Conservation (phyloP, 768 basidiomycete genomes). For the Podaxis mareebaensis region DNA sequence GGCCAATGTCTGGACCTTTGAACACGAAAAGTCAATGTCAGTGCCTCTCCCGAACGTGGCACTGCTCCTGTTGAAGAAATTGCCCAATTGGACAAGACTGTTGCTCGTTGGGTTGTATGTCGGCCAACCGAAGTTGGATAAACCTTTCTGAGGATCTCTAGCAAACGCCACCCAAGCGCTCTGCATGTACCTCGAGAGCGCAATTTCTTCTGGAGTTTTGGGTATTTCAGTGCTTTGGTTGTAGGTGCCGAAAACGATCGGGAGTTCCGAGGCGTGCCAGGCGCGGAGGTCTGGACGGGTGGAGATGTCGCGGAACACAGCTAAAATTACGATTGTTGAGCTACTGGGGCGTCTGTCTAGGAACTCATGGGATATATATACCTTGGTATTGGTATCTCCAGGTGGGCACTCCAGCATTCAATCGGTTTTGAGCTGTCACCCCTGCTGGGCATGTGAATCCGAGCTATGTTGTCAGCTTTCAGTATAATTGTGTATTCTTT, state of each 20-base stretch:
- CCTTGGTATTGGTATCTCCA: constrained; percentile 32
- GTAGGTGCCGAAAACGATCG: constrained; percentile 39
- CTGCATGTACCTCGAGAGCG: constrained; percentile 36
- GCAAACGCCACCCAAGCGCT: constrained; percentile 44
- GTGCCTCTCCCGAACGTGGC: constrained; percentile 13
- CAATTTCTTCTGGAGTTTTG: constrained; percentile 26
- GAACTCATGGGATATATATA: not conserved
- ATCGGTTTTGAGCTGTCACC: constrained; percentile 27
- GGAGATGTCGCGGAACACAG: constrained; percentile 36
- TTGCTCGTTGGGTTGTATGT: constrained; percentile 20
- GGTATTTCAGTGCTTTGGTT: constrained; percentile 25
- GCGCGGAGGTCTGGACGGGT: constrained; percentile 33
- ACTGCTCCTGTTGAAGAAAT: constrained; percentile 21
- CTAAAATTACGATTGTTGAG: constrained; percentile 17
- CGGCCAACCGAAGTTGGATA: constrained; percentile 26
- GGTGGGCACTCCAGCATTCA: constrained; percentile 28
- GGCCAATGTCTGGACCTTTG: constrained; percentile 2
- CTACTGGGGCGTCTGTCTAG: not conserved
- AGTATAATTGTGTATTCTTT: not conserved
- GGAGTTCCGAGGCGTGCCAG: constrained; percentile 39
- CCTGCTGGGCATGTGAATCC: constrained; percentile 33
- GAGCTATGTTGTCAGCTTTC: constrained; percentile 16
- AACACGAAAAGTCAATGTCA: constrained; percentile 9
- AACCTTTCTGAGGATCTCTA: constrained; percentile 34
- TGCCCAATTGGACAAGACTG: constrained; percentile 25